A percentile compares a stretch with the other conserved stretches of the same genome.
phyloP scores from a whole-genome alignment of 768 basidiomycete species.

The Pseudohyphozyma bogoriensis region DNA sequence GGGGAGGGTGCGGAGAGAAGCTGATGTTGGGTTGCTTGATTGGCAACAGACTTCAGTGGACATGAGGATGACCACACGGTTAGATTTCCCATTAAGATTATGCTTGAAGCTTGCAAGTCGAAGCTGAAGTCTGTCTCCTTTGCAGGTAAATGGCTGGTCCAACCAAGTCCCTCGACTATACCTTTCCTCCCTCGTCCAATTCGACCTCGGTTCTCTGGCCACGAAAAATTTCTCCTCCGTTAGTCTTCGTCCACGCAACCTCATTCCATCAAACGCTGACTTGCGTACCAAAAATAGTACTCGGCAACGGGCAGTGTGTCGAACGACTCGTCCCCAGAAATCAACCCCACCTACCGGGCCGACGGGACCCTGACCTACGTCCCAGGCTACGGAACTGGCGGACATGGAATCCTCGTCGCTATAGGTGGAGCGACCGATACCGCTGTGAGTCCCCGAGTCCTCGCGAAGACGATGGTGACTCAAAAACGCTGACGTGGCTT shows the following conservation, averaged over 20 bases:
- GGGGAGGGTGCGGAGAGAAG: neutral
- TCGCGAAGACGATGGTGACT: no score
- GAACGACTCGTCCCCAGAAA: conserved; percentile 14
- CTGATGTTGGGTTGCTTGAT: no score
- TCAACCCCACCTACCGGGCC: conserved; percentile 13
- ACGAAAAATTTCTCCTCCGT: conserved; percentile 18
- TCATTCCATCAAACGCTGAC: neutral
- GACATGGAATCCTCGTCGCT: conserved; percentile 14
- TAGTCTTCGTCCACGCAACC: neutral
- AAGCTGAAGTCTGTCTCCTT: conserved; percentile 2
- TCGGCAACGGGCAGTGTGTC: no score
- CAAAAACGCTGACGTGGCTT: no score
- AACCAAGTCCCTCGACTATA: conserved; percentile 20
- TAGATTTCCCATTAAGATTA: neutral
- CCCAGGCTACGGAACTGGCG: conserved; percentile 9
- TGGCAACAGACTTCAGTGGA: conserved; percentile 11
- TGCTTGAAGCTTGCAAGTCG: neutral
- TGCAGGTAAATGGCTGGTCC: conserved; percentile 2
- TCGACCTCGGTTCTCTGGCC: conserved; percentile 14
- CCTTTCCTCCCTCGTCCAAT: conserved; percentile 14
- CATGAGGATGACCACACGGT: conserved; percentile 8
- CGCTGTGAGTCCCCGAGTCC: no score
- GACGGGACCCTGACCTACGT: conserved; percentile 23
- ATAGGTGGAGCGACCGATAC: conserved; percentile 19
- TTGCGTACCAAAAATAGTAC: no score